Base-by-base conservation (phyloP, 2,329 filamentous ascomycete species). In the Colletotrichum phormii region DNA sequence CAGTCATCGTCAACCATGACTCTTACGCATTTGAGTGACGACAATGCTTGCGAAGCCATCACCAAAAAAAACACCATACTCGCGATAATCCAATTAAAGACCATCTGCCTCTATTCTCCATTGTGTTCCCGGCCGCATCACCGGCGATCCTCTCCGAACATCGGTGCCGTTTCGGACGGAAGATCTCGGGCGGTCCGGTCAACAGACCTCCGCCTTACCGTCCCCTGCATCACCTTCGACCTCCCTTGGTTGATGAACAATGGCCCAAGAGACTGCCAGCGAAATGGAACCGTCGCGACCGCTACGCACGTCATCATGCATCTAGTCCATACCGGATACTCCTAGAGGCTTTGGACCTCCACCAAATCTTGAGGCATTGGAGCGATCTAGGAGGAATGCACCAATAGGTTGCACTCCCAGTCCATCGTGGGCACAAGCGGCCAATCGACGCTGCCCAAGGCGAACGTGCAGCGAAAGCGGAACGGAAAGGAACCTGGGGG, bases 241-340 rank as follows among this genome's bases (percentile, higher is more conserved):
- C 15, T 49, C n/a, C 51, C 46, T 5, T 33, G 31, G 7, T 29
- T 42, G 61, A 49, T 4, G 46, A 35, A 29, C 24, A 49, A 53
- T 35, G 29, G 6, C 60, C 29, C 18, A 13, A n/a, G 18, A 26
- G 24, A 29, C 42, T 49, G 18, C 15, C 18, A 49, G 18, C 42
- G 4, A 49, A 6, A 22, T 11, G 6, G 18, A 22, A 49, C 18
- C 18, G 42, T n/a, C 18, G 24, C 37, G 57, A 33, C 18, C 13
- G 46, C 66, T 57, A 31, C 54, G 31, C 35, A 71, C 71, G 71
- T 73, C 71, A 73, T 71, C 22, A 51, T 71, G 66, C 66, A 33
- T 33, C 7, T 11, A 22, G 37, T 49, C 24, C 37, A 42, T 24
- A 46, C 26, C 35, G 46, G 29, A 31, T 42, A 26, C 59, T 35